Evolutionary conservation across 2,329 filamentous ascomycete genomes (phyloP).

Genomic region (Calonectria henricotiae): DNA sequence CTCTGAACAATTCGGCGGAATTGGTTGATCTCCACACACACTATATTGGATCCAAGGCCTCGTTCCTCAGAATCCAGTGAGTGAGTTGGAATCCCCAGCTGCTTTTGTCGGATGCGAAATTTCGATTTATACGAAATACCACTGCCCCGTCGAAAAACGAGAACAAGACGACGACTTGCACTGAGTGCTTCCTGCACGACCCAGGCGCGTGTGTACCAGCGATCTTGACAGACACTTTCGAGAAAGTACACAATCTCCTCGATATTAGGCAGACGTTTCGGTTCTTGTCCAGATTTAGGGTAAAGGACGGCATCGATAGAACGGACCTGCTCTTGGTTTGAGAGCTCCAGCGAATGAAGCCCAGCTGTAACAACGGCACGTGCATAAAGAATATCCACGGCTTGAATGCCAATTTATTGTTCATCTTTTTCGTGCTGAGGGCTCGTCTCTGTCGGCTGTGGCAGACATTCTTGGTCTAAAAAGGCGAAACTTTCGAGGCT

Average conservation of each 20-base stretch:
- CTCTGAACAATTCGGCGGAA: conserved; percentile 15
- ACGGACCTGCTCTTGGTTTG: not conserved
- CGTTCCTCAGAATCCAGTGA: too few relatives aligned
- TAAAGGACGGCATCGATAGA: too few relatives aligned
- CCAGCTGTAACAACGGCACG: conserved; percentile 17
- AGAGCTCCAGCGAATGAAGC: not conserved
- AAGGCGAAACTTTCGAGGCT: too few relatives aligned
- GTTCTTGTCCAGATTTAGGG: too few relatives aligned
- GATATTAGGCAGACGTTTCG: too few relatives aligned
- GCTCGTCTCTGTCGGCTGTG: conserved; percentile 14
- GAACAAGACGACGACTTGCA: not conserved
- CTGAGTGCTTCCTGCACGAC: conserved; percentile 18
- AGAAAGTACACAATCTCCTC: too few relatives aligned
- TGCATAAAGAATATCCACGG: conserved; percentile 26
- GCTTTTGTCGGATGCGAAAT: too few relatives aligned
- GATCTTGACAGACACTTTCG: not conserved
- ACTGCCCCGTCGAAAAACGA: conserved; percentile 8
- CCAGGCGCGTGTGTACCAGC: conserved; percentile 30
- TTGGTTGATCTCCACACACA: not conserved
- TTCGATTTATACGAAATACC: too few relatives aligned
- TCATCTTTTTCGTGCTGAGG: conserved; percentile 4
- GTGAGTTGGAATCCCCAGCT: too few relatives aligned
- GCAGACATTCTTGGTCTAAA: conserved; percentile 24
- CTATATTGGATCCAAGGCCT: not conserved
- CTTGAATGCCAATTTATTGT: conserved; percentile 22